phyloP scores from a whole-genome alignment of 2,329 filamentous ascomycete genomes.

The Penicillium crustosum region DNA sequence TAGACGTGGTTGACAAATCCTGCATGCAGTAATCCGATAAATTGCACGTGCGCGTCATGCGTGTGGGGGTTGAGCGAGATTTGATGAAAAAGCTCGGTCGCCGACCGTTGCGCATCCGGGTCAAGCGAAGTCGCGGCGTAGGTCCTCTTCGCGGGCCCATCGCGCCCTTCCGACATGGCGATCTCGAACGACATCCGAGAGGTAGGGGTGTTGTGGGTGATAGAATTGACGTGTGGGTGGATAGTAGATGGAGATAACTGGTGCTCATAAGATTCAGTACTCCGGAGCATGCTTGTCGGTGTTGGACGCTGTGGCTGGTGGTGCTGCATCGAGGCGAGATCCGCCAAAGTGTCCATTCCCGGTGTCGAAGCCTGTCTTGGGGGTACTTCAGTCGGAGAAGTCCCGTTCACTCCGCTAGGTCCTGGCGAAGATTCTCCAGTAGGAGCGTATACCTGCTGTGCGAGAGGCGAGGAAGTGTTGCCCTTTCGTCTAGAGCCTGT shows the following conservation, averaged over 20 bases:
- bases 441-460: conserved; percentile 44
- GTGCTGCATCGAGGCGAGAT: conserved; percentile 50
- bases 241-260: conserved; percentile 46
- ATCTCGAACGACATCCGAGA: conserved; percentile 47
- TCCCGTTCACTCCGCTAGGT: conserved; percentile 33
- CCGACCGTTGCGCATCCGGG: conserved; percentile 41
- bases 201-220: conserved; percentile 41
- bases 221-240: conserved; percentile 40
- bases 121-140: conserved; percentile 45
- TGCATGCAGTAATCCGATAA: conserved; percentile 49
- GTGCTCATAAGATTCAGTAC: conserved; percentile 43
- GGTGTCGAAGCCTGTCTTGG: conserved; percentile 45
- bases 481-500: conserved; percentile 33
- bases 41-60: conserved; percentile 49
- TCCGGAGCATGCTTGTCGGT: conserved; percentile 37
- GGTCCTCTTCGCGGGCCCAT: conserved; percentile 38
- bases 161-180: conserved; percentile 45
- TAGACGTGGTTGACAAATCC: conserved; percentile 51
- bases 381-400: conserved; percentile 37
- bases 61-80: conserved; percentile 49
- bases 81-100: conserved; percentile 43
- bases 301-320: conserved; percentile 45
- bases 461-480: conserved; percentile 45
- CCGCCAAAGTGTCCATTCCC: conserved; percentile 52
- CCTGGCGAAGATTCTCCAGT: conserved; percentile 41